Evolutionary conservation across 768 basidiomycete species (phyloP), one percentile per base, ranked within the genome.

Genomic region (Gyrodon lividus): DNA sequence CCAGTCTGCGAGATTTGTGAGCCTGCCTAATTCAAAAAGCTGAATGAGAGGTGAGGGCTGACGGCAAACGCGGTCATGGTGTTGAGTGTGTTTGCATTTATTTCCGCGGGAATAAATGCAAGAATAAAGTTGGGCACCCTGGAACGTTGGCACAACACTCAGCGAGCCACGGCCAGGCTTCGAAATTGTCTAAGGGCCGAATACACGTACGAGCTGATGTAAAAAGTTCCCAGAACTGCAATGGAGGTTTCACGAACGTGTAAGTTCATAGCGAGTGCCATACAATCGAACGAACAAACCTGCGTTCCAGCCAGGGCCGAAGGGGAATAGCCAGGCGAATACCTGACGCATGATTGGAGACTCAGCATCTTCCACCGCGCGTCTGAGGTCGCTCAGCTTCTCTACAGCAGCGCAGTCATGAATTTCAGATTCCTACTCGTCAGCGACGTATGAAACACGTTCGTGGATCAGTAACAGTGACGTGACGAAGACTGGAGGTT

Each of bases 41-140:
- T 19, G 8, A 19, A 49, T 46, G 24, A 51, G 43, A 57, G 38
- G 38, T 38, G 47, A 50, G 52, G 44, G 67, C 86, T 67, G 67
- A 90, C 89, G 54, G 92, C 92, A 67, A 94, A 94, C 6, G 92
- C 89, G 30, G 92, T 94, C 92, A 94, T 94, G 12, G 89, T 92
- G 62, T 94, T 94, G 52, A 95, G 78, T 39, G 91, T 92, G 66
- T 90, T 77, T 14, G 79, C 77, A 69, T 87, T 84, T 63, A 96
- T 92, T 67, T 92, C 77, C 47, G 89, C 87, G 24, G 93, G 93
- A 59, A 96, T 95, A 66, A 95, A 93, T 5, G 90, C 89, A 46
- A 97, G 86, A 56, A 97, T 92, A 61, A 97, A 90, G 72, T 97
- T 97, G 43, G 93, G 93, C 51, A 95, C 82, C 33, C 92, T 94